A percentile compares a stretch with the other conserved stretches of the same genome.
phyloP scores from a whole-genome alignment of 2,329 filamentous ascomycete species.

The Penicillium sp. region DNA sequence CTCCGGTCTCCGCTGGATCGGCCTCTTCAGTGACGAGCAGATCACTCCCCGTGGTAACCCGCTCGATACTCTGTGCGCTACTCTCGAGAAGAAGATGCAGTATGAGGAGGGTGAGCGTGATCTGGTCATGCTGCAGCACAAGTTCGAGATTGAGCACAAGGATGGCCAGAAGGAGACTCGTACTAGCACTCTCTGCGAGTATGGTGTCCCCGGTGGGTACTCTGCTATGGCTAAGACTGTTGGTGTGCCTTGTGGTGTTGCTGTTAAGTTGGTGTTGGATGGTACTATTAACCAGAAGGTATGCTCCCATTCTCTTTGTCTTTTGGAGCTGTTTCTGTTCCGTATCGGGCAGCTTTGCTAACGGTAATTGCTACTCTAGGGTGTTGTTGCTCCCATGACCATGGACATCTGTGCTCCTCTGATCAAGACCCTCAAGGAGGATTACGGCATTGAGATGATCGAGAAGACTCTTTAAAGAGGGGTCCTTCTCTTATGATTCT shows the following conservation, averaged over 20 bases:
- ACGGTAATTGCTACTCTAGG: too few relatives aligned
- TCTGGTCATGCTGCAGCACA: conserved; percentile 57
- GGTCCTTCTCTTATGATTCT: too few relatives aligned
- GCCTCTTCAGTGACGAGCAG: conserved; percentile 57
- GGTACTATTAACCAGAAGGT: conserved; percentile 61
- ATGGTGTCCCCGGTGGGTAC: conserved; percentile 69
- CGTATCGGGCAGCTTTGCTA: too few relatives aligned
- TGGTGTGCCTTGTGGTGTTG: conserved; percentile 64
- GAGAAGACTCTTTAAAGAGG: conserved; percentile 53
- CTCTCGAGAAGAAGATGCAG: conserved; percentile 83
- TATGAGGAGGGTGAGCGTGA: conserved; percentile 76
- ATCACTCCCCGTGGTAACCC: conserved; percentile 68
- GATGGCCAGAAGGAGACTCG: conserved; percentile 68
- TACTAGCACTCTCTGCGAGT: conserved; percentile 72
- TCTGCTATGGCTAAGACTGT: conserved; percentile 70
- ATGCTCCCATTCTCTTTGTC: conserved; percentile 3
- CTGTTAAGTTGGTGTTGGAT: conserved; percentile 68
- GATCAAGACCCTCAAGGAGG: conserved; percentile 67
- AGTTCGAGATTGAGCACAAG: conserved; percentile 72
- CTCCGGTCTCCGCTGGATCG: conserved; percentile 62
- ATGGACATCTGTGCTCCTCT: conserved; percentile 62
- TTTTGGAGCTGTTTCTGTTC: neutral
- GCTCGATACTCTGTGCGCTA: conserved; percentile 82
- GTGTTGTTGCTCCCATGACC: conserved; percentile 68
- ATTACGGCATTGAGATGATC: conserved; percentile 63